Evolutionary conservation across 345 rosid species (phyloP).

Genomic region (Euphorbia pulcherrima): DNA sequence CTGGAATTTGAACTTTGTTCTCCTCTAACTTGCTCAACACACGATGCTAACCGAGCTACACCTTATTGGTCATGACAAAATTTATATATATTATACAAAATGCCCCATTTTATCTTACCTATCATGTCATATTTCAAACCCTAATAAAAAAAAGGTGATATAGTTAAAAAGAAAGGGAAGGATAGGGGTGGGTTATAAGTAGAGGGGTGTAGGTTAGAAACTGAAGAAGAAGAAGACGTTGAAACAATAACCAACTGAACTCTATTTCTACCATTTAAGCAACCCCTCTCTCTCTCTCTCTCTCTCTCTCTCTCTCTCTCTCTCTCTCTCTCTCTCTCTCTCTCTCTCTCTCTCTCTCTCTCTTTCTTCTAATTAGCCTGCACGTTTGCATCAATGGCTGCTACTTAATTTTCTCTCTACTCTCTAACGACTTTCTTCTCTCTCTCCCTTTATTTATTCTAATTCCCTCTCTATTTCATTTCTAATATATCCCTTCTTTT

Average conservation of each 20-base stretch:
- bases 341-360: slow-evolving; percentile 13
- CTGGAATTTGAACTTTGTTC: no score
- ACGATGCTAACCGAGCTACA: no score
- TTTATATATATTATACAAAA: no score
- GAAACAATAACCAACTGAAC: slow-evolving; percentile 68
- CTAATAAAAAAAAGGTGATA: no score
- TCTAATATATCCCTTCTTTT: not conserved
- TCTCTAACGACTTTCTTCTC: slow-evolving; percentile 52
- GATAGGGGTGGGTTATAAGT: slow-evolving; percentile 60
- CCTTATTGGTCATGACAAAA: no score
- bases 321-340: slow-evolving; percentile 29
- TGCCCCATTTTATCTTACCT: no score
- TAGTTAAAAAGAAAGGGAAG: not conserved
- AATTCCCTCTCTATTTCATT: not conserved
- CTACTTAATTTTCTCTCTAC: slow-evolving; percentile 9
- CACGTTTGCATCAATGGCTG: slow-evolving; percentile 63
- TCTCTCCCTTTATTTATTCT: not conserved
- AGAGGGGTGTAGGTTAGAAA: slow-evolving; percentile 55
- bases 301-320: slow-evolving; percentile 28
- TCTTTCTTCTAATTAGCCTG: slow-evolving; percentile 66
- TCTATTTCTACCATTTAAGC: slow-evolving; percentile 71
- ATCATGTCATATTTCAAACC: no score
- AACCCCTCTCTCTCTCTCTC: slow-evolving; percentile 18
- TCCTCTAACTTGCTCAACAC: no score
- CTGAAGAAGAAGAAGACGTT: slow-evolving; percentile 49